Evolutionary conservation across 352 stramenopile genomes (phyloP).

Genomic region (Peronospora tabacina): DNA sequence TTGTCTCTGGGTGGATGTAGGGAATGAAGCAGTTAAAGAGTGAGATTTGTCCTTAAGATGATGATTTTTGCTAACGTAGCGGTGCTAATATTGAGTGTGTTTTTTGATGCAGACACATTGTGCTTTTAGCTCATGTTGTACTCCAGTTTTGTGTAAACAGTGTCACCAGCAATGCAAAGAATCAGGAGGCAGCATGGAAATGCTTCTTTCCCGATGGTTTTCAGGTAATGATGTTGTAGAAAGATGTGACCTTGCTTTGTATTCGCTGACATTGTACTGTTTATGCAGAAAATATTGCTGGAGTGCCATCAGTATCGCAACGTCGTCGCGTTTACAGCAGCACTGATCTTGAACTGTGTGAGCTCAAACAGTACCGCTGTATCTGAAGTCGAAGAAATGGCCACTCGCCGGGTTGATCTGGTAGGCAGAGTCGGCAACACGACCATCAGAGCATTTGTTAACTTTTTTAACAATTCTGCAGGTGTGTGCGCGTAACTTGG

Average conservation of each 20-base stretch:
- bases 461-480: conserved; percentile 10
- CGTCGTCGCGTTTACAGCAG: conserved; percentile 55
- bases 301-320: conserved; percentile 77
- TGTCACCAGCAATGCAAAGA: conserved; percentile 36
- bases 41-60: conserved; percentile 7
- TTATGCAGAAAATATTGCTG: conserved; percentile 64
- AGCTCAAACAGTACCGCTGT: conserved; percentile 27
- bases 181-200: conserved; percentile 45
- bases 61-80: background rate
- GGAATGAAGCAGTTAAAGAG: conserved; percentile 41
- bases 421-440: conserved; percentile 20
- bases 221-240: conserved; percentile 29
- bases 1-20: conserved; percentile 54
- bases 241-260: background rate
- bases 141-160: conserved; percentile 75
- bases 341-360: conserved; percentile 62
- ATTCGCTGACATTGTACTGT: conserved; percentile 1
- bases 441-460: background rate
- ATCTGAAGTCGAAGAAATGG: conserved; percentile 18
- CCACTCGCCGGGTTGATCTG: conserved; percentile 38
- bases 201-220: conserved; percentile 66
- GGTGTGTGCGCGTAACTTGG: conserved; percentile 56
- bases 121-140: conserved; percentile 53
- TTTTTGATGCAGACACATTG: conserved; percentile 27
- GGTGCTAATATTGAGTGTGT: conserved; percentile 2